Conservation (phyloP, 1,139 yeast genomes). For the Protomyces inundatus region DNA sequence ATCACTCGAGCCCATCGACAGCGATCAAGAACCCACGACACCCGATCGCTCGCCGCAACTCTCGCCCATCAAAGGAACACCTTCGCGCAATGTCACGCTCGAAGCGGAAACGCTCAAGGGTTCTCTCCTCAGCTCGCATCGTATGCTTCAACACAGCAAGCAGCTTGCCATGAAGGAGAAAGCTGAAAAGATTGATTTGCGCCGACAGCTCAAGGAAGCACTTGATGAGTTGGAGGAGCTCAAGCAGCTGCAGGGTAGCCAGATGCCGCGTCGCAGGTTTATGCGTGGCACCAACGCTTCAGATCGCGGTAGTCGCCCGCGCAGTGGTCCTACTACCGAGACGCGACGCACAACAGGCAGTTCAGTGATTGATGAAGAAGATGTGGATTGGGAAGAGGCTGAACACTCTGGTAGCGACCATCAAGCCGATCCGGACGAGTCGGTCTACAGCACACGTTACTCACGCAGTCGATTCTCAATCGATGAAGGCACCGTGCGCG, state of each 20-base stretch:
- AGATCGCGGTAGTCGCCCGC: background rate
- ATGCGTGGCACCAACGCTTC: background rate
- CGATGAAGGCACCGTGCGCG: no score
- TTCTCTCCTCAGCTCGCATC: slow-evolving; percentile 58
- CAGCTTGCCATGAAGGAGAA: slow-evolving; percentile 38
- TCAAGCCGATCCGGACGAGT: slow-evolving; percentile 17
- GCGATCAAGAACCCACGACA: slow-evolving; percentile 30
- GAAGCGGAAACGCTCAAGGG: slow-evolving; percentile 66
- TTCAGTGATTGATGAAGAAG: slow-evolving; percentile 29
- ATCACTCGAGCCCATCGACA: slow-evolving; percentile 30
- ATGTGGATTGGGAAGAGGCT: slow-evolving; percentile 34
- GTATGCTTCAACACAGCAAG: slow-evolving; percentile 36
- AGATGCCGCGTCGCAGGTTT: slow-evolving; percentile 3
- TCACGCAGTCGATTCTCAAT: background rate
- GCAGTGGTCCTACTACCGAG: background rate
- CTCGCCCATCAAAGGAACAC: slow-evolving; percentile 46
- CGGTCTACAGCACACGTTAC: background rate
- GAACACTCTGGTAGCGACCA: slow-evolving; percentile 6
- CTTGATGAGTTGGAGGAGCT: slow-evolving; percentile 33
- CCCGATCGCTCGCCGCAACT: slow-evolving; percentile 38
- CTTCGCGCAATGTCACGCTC: slow-evolving; percentile 50
- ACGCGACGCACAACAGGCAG: background rate
- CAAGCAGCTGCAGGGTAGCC: slow-evolving; percentile 9
- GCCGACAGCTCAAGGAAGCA: slow-evolving; percentile 34
- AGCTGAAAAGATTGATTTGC: slow-evolving; percentile 39